A percentile compares a stretch with the other conserved stretches of the same genome.
Conservation (phyloP, 768 basidiomycete genomes). For the Kwoniella newhampshirensis region DNA sequence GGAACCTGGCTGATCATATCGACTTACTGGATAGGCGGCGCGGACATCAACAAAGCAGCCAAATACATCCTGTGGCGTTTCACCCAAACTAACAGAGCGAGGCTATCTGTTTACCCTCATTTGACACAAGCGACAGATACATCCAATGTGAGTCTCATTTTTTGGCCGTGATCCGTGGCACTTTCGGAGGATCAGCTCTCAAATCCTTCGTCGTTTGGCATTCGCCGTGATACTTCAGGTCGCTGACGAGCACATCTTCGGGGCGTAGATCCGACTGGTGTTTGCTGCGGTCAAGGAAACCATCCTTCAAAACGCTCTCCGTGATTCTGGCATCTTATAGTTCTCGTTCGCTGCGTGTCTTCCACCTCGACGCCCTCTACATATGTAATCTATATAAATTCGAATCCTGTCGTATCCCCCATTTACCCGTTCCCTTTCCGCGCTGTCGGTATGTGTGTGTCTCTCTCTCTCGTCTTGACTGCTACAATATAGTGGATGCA, state of each 20-base stretch:
- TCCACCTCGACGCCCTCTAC: neutral
- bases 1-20: too few relatives aligned
- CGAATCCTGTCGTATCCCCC: too few relatives aligned
- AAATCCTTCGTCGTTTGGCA: too few relatives aligned
- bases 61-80: constrained; percentile 94
- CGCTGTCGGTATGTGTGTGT: too few relatives aligned
- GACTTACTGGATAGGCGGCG: constrained; percentile 61
- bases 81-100: constrained; percentile 68
- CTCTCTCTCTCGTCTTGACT: too few relatives aligned
- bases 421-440: too few relatives aligned
- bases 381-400: neutral
- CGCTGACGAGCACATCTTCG: neutral
- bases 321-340: constrained; percentile 78
- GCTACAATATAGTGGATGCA: too few relatives aligned
- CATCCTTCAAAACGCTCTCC: constrained; percentile 82
- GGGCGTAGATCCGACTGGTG: constrained; percentile 60
- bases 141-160: constrained; percentile 62
- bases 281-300: constrained; percentile 90
- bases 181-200: too few relatives aligned
- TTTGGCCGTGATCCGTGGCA: neutral
- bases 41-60: constrained; percentile 89
- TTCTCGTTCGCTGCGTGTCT: neutral
- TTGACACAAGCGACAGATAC: constrained; percentile 88
- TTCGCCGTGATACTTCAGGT: too few relatives aligned
- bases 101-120: constrained; percentile 81